Conservation (phyloP, 768 basidiomycete genomes). For the Rhodotorula paludigena region DNA sequence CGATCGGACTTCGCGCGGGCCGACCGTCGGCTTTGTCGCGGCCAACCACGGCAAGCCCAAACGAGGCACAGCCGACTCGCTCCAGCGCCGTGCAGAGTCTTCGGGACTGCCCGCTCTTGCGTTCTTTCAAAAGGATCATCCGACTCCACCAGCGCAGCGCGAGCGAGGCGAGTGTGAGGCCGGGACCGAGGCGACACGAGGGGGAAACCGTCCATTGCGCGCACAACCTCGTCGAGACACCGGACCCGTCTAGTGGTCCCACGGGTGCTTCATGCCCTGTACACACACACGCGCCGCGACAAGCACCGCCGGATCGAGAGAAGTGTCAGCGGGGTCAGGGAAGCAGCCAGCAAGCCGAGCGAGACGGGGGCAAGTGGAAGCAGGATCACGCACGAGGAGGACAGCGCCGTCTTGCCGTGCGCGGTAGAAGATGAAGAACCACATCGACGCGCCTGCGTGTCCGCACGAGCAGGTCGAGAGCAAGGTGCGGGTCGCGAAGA, state of each 20-base stretch:
- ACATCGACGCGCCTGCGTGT: too few relatives aligned
- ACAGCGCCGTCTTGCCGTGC: conserved; percentile 35
- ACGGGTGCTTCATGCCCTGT: conserved; percentile 36
- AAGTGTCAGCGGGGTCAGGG: neutral
- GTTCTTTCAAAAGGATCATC: too few relatives aligned
- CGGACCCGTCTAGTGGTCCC: conserved; percentile 31
- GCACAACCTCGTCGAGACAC: neutral
- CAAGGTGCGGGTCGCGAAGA: neutral
- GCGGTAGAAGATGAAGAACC: conserved; percentile 41
- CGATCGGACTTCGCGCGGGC: too few relatives aligned
- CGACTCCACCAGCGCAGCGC: neutral
- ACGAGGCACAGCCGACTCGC: too few relatives aligned
- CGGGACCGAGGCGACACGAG: too few relatives aligned
- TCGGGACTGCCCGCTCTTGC: too few relatives aligned
- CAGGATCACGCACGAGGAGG: conserved; percentile 29
- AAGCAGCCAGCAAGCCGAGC: neutral
- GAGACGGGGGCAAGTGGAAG: neutral
- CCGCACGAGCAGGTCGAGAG: neutral
- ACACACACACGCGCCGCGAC: too few relatives aligned
- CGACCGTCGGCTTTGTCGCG: too few relatives aligned
- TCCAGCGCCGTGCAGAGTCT: too few relatives aligned
- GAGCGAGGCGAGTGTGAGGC: neutral
- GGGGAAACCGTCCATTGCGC: neutral
- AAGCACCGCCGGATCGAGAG: too few relatives aligned
- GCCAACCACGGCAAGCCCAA: too few relatives aligned